Evolutionary conservation across 148 eudicot species (phyloP).

Genomic region (Rhododendron vialii): DNA sequence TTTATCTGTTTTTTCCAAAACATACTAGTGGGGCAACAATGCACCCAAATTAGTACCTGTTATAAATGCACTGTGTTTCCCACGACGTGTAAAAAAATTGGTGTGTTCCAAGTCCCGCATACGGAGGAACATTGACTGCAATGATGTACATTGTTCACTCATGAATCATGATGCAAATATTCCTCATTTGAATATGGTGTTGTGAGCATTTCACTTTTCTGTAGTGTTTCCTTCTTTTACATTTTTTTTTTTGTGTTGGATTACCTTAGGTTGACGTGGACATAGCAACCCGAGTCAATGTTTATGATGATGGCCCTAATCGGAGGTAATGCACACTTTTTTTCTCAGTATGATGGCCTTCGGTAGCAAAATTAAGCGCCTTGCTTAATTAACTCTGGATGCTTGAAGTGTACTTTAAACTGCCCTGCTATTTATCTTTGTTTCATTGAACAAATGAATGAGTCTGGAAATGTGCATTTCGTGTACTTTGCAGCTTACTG

Average conservation of each 20-base stretch:
- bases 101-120: neutral
- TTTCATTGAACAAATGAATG: neutral
- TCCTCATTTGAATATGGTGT: neutral
- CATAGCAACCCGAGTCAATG: conserved; percentile 67
- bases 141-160: neutral
- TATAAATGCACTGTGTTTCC: neutral
- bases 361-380: neutral
- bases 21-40: neutral
- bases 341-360: neutral
- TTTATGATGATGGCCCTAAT: conserved; percentile 70
- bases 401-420: neutral
- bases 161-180: neutral
- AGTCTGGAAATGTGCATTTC: neutral
- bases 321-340: conserved; percentile 50
- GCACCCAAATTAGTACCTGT: neutral
- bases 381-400: neutral
- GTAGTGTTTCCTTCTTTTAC: neutral
- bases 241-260: neutral
- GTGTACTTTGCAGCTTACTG: conserved; percentile 61
- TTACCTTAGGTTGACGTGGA: conserved; percentile 72
- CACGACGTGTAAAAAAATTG: neutral
- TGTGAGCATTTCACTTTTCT: neutral
- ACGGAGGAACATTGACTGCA: neutral
- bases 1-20: neutral
- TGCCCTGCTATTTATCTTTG: neutral